Evolutionary conservation across 768 basidiomycete species (phyloP), one percentile per base, ranked within the genome.

Genomic region (Sporobolomyces phaffii): DNA sequence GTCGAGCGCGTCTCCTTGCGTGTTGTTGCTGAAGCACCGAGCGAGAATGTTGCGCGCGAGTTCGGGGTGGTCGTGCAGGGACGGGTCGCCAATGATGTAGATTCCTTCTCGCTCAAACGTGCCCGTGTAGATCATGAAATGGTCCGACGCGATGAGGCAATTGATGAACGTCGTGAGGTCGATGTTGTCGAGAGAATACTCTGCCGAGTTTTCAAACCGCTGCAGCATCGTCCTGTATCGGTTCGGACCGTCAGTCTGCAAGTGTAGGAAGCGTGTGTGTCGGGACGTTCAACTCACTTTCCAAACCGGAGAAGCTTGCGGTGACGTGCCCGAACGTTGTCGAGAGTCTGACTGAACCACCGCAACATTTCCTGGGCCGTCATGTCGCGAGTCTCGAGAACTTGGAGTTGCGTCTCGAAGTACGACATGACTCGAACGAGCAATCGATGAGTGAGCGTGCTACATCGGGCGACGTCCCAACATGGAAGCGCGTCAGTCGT

Each of bases 251-350:
- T 65, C 29, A 40, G 45, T 43, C 52, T 41, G 53, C 49, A 72
- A 65, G 53, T 59, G 33, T 50, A 52, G 44, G 34, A 59, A 15
- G 17, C 33, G 56, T 48, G 48, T 53, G 26, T 41, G 36, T 44
- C 7, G 36, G 22, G 52, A n/a, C n/a, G 5, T 26, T 20, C 36
- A 67, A 43, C 65, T 56, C 59, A 72, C 81, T 73, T 74, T 90
- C 89, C 89, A 77, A 96, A 93, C 5, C 94, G 88, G 73, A 92
- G 90, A 18, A 98, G 81, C 77, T 98, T 98, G 54, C 96, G 84
- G 77, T 94, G 92, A 50, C 96, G 84, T 66, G 94, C 80, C 60
- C 89, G 84, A 56, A 96, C 93, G 64, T 89, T 89, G 65, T 97
- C 94, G 26, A 98, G 81, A 65, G 98, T 87, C 78, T 96, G 97